Base-by-base conservation (phyloP, 139 green algal genomes). In the Tetraselmis striata region DNA sequence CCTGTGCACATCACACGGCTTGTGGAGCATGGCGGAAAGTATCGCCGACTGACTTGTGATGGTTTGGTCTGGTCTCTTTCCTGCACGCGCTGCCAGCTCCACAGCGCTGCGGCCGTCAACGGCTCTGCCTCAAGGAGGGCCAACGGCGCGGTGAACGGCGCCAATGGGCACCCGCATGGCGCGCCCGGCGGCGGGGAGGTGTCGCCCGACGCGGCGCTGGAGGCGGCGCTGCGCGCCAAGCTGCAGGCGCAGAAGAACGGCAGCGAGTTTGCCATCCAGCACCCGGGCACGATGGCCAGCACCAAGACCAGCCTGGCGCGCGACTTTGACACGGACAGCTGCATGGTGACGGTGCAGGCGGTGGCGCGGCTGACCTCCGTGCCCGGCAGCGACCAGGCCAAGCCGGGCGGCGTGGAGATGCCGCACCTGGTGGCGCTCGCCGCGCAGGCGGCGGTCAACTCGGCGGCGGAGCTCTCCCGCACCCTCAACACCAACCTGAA, bases 401-500 rank as follows among this genome's bases (percentile, higher is more conserved):
- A 67, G 45, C 45, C 45, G 45, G 45, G 45, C 18, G 45, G 45
- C 45, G 45, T 67, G 45, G 45, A 67, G 45, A 67, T 67, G 45
- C 45, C 45, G 11, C 45, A 88, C 59, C 83, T 87, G 30, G 31
- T 59, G 2, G 80, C 82, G 23, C 59, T 89, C 31, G 83, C 83
- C 25, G 80, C 84, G 0, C 83, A 84, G 2, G 84, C 86, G 2
- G 32, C 82, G 59, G 59, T 81, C 11, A 32, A 59, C 30, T 29
- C 85, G 0, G 86, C 86, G 0, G 28, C 24, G 18, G 67, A 30
- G 18, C 1, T 77, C 45, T 77, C 58, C 31, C 31, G 45, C 28
- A 27, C 24, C 2, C 23, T 24, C 32, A 74, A 23, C 28, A 27
- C 28, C 32, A 25, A 0, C 25, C 74, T 77, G 74, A 28, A 18